Conservation (phyloP, 177 flowering plant genomes). For the Vitis hybrid region DNA sequence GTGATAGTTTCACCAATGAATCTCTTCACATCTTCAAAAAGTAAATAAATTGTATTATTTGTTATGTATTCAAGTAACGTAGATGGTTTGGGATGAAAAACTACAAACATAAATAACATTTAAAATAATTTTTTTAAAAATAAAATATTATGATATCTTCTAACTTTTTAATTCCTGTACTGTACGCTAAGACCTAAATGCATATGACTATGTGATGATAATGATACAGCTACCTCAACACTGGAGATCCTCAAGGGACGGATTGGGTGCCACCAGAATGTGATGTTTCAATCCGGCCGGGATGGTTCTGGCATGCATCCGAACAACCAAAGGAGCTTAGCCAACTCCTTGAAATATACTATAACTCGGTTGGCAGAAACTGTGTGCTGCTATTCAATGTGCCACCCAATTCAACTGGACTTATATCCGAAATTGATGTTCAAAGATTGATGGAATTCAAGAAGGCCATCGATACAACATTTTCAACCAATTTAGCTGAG, state of each 20-base stretch:
- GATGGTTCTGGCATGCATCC: conserved; percentile 97
- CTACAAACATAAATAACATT: no score
- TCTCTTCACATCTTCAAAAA: no score
- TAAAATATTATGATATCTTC: no score
- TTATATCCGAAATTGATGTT: conserved; percentile 53
- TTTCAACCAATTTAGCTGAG: conserved; percentile 53
- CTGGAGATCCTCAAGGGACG: conserved; percentile 74
- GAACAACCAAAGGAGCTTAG: conserved; percentile 63
- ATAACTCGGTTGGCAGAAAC: conserved; percentile 85
- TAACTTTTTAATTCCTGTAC: no score
- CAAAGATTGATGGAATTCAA: conserved; percentile 53
- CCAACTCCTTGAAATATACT: conserved; percentile 69
- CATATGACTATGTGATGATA: not conserved
- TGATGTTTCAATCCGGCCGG: conserved; percentile 77
- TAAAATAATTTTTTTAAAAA: no score
- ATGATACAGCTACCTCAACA: conserved; percentile 63
- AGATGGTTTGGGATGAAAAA: no score
- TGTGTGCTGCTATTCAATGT: conserved; percentile 80
- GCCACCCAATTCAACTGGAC: conserved; percentile 87
- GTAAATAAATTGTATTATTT: no score
- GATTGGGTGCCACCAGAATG: conserved; percentile 93
- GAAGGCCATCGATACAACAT: conserved; percentile 57
- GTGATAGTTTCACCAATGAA: no score
- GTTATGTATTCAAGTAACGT: no score
- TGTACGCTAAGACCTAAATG: no score